Conservation (phyloP, 1,284 basidiomycete species). For the Cryptococcus hybrid region DNA sequence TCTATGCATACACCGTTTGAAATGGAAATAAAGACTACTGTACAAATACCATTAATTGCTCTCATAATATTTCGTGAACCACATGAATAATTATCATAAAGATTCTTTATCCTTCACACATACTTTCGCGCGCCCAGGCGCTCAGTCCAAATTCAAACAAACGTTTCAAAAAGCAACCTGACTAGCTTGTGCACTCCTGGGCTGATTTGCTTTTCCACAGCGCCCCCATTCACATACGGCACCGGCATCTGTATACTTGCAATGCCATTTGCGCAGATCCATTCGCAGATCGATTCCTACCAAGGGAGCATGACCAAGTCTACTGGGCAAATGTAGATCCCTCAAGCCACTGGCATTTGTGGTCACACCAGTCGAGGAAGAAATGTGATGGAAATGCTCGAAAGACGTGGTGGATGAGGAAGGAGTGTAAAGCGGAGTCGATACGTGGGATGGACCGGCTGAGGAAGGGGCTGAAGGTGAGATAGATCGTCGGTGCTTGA, state of each 20-base stretch:
- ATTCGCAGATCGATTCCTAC: slow-evolving; percentile 16
- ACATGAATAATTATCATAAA: too few species aligned
- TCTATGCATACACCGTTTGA: too few species aligned
- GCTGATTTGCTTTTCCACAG: slow-evolving; percentile 1
- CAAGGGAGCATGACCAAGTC: slow-evolving; percentile 17
- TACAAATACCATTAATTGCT: too few species aligned
- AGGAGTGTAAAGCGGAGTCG: too few species aligned
- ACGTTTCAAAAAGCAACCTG: not conserved
- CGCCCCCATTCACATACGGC: not conserved
- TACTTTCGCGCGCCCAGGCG: too few species aligned
- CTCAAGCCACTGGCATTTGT: slow-evolving; percentile 21
- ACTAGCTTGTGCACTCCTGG: slow-evolving; percentile 17
- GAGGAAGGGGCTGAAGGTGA: too few species aligned
- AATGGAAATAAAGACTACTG: too few species aligned
- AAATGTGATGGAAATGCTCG: not conserved
- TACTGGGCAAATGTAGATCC: slow-evolving; percentile 30
- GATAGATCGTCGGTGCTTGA: not conserved
- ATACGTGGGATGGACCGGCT: too few species aligned
- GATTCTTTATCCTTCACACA: too few species aligned
- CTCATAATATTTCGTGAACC: too few species aligned
- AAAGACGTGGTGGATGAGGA: too few species aligned
- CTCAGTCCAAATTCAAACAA: too few species aligned
- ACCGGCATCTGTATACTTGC: not conserved
- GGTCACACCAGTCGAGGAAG: not conserved
- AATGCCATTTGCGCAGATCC: slow-evolving; percentile 3